Evolutionary conservation across 1,284 basidiomycete species (phyloP).

Genomic region (Pascua sp.): DNA sequence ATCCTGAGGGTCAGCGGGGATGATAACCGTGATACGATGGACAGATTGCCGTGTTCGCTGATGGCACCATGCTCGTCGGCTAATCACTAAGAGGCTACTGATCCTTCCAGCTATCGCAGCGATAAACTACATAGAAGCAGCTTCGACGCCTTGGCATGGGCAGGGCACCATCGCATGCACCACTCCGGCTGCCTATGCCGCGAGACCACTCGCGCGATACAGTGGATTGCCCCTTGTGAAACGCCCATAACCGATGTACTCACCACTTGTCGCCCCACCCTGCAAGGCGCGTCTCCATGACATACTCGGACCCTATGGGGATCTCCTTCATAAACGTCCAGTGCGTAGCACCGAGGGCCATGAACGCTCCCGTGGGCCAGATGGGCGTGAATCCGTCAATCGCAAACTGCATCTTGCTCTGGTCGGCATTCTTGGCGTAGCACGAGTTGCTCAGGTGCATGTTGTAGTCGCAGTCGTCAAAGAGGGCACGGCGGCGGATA

Average conservation of each 20-base stretch:
- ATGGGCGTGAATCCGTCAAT: constrained; percentile 61
- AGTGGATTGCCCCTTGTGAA: not conserved
- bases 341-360: constrained; percentile 68
- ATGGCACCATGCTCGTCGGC: no score
- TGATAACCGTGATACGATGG: not conserved
- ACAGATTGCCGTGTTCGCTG: no score
- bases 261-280: constrained; percentile 85
- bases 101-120: no score
- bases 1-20: constrained; percentile 51
- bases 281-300: constrained; percentile 63
- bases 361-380: constrained; percentile 63
- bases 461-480: constrained; percentile 51
- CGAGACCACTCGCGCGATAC: no score
- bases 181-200: no score
- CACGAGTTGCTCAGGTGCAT: constrained; percentile 48
- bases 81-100: no score
- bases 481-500: constrained; percentile 31
- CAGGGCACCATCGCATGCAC: no score
- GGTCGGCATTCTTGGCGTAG: constrained; percentile 54
- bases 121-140: no score
- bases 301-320: constrained; percentile 64
- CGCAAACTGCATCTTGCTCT: constrained; percentile 54
- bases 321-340: constrained; percentile 75
- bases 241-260: constrained; percentile 25
- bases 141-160: no score